A percentile compares a stretch with the other conserved stretches of the same genome.
These are phyloP conservation scores for Monosporascus cannonballus DNA, from an alignment of 2,329 filamentous ascomycete genomes.

Conservation along the genomic window DNA sequence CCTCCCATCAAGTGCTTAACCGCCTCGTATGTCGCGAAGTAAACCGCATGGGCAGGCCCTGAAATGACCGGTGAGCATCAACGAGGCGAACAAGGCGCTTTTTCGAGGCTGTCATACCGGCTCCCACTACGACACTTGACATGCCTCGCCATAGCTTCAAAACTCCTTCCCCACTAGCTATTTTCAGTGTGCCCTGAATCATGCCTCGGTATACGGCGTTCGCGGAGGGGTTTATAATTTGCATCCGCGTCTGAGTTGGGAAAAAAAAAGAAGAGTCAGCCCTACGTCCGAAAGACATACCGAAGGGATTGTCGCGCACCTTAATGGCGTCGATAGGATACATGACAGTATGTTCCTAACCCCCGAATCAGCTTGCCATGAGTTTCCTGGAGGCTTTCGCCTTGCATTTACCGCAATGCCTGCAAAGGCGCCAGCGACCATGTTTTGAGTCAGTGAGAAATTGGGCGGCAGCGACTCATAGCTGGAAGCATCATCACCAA, in stretches of 20 bases:
- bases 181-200: conserved; percentile 86
- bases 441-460: conserved; percentile 90
- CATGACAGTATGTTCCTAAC: conserved; percentile 95
- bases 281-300: conserved; percentile 13
- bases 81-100: not conserved
- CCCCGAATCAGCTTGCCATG: conserved; percentile 10
- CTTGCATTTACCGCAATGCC: conserved; percentile 73
- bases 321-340: conserved; percentile 98
- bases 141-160: conserved; percentile 93
- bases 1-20: conserved; percentile 96
- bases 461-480: conserved; percentile 94
- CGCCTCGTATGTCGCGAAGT: conserved; percentile 96
- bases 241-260: conserved; percentile 79
- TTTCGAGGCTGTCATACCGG: conserved; percentile 54
- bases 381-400: not conserved
- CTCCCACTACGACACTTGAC: conserved; percentile 91
- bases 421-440: conserved; percentile 92
- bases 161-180: conserved; percentile 83
- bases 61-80: not conserved
- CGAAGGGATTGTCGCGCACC: conserved; percentile 43
- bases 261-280: conserved; percentile 6
- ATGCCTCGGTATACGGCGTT: conserved; percentile 83
- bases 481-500: conserved; percentile 29
- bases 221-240: conserved; percentile 80
- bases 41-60: conserved; percentile 96